Percentiles rank a stretch among this genome's conserved stretches.
Conservation (phyloP, 2,329 filamentous ascomycete genomes). For the Tympanopsis confertula region DNA sequence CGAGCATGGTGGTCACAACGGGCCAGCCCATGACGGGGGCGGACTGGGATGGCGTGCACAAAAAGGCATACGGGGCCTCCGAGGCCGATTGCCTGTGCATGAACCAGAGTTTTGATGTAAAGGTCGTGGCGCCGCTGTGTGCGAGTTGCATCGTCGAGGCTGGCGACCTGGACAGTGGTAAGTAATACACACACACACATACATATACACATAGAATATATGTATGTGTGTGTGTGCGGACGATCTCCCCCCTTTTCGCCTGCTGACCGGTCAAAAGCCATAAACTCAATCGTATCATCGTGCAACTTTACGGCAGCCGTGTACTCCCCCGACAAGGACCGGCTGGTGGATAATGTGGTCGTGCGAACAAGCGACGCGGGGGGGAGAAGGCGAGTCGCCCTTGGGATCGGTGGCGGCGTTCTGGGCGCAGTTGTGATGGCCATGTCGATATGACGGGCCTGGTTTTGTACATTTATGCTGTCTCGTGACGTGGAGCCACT, state of each 20-base stretch:
- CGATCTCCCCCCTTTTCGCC: too few species aligned
- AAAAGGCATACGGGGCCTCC: constrained; percentile 8
- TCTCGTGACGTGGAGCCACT: too few species aligned
- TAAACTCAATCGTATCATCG: constrained; percentile 19
- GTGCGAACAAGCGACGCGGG: constrained; percentile 15
- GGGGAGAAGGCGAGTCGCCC: constrained; percentile 5
- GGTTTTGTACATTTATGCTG: too few species aligned
- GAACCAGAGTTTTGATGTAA: constrained; percentile 27
- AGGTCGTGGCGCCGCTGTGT: constrained; percentile 22
- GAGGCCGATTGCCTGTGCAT: constrained; percentile 23
- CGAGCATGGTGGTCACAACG: neutral
- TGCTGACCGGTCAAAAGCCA: constrained; percentile 11
- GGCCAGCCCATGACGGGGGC: constrained; percentile 2
- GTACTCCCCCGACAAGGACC: constrained; percentile 18
- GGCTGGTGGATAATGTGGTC: constrained; percentile 19
- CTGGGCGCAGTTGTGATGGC: neutral
- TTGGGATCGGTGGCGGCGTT: neutral
- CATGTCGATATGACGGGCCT: too few species aligned
- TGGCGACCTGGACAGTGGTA: constrained; percentile 18
- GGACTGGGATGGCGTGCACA: constrained; percentile 5
- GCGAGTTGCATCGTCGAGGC: constrained; percentile 22
- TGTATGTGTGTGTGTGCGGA: too few species aligned
- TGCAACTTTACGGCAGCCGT: constrained; percentile 18
- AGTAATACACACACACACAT: constrained; percentile 5
- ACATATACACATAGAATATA: too few species aligned